Base-by-base conservation (phyloP, 2,329 filamentous ascomycete species). In the Nigrospora sphaerica region DNA sequence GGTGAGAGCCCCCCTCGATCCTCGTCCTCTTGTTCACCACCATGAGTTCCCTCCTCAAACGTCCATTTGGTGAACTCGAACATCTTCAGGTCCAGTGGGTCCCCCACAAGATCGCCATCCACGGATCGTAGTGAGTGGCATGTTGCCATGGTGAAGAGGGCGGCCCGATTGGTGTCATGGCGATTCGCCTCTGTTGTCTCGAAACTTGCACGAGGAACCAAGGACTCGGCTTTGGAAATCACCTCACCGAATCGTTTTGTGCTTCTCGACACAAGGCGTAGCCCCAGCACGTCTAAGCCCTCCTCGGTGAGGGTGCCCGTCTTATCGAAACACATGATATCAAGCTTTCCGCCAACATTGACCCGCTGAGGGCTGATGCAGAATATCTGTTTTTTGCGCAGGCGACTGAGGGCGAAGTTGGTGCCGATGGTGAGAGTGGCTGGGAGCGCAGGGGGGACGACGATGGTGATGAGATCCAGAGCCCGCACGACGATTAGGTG, bases 251-350 rank as follows among this genome's bases (percentile, higher is more conserved):
- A 95, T 45, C 78, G 68, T 36, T 76, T 72, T 4, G 68, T 66
- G 1, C 76, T 75, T 42, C 76, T 72, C 46, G 85, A 81, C 11
- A 89, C 88, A 7, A 93, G 81, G 32, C 89, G 82, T 17, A 95
- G 82, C 12, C 93, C 93, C 12, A 98, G 75, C 16, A 98, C 88
- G 63, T 98, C 95, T 37, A 98, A 70, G 0, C 93, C 93, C 63
- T 98, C 93, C 65, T 97, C 93, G 0, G 93, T 98, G 45, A 98
- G 71, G 0, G 93, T 98, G n/a, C 93, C 93, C 1, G 93, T 98
- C 69, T 98, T 98, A 69, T 98, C 93, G 54, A 98, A 98, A 66
- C 92, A 96, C 69, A 98, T 87, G 12, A 97, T 81, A 61, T 98
- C 93, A 4, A 98, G 71, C 65, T 97, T 97, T 42, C 95, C 93